Conservation (phyloP, 176 grass and related monocot genomes). For the Juncus inflexus region DNA sequence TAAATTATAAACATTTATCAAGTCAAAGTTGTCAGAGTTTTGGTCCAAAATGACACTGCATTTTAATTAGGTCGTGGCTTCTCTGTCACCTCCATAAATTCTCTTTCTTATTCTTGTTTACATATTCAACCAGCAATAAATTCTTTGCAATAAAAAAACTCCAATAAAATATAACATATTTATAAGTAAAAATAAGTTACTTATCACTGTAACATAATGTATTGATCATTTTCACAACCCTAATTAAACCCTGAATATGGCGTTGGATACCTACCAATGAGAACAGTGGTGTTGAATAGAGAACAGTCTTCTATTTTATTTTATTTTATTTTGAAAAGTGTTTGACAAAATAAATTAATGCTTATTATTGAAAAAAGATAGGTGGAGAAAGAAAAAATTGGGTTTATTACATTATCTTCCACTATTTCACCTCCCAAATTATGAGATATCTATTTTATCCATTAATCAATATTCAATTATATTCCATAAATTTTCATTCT, state of each 20-base stretch:
- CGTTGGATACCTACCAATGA: too few relatives aligned
- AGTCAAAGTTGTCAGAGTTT: slow-evolving; percentile 7
- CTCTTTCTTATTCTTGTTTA: background rate
- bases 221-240: background rate
- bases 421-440: too few relatives aligned
- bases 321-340: background rate
- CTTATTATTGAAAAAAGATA: slow-evolving; percentile 5
- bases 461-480: too few relatives aligned
- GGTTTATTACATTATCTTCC: too few relatives aligned
- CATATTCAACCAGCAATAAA: slow-evolving; percentile 9
- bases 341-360: background rate
- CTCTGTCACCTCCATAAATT: slow-evolving; percentile 8
- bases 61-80: background rate
- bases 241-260: background rate
- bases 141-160: background rate
- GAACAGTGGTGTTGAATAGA: too few relatives aligned
- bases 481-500: too few relatives aligned
- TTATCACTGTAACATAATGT: background rate
- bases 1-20: background rate
- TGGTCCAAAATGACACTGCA: background rate
- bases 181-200: too few relatives aligned
- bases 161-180: background rate
- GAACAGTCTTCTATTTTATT: too few relatives aligned
- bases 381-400: background rate
- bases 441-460: too few relatives aligned